phyloP scores from a whole-genome alignment of 441 rosid genomes.

The Breynia disticha region DNA sequence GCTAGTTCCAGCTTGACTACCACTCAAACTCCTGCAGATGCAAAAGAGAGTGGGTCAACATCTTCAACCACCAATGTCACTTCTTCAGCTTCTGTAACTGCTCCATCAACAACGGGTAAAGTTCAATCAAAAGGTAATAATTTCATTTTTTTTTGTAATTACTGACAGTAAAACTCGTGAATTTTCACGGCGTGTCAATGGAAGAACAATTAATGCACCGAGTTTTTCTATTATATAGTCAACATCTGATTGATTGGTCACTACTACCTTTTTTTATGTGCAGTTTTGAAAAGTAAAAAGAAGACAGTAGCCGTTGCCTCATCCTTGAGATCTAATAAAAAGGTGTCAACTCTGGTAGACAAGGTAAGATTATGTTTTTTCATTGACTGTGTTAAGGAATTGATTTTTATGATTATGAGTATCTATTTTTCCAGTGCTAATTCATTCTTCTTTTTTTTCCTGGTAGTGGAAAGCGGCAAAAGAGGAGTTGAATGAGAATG shows the following conservation, averaged over 20 bases:
- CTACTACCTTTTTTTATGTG: not conserved
- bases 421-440: constrained; percentile 3
- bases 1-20: constrained; percentile 28
- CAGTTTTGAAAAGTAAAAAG: constrained; percentile 68
- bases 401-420: not conserved
- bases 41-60: constrained; percentile 20
- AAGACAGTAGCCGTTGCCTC: constrained; percentile 60
- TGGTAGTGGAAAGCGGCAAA: constrained; percentile 97
- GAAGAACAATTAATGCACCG: not conserved
- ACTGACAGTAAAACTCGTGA: too few species aligned
- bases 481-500: constrained; percentile 76
- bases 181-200: not conserved
- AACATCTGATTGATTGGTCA: not conserved
- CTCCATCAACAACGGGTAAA: constrained; percentile 35
- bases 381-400: constrained; percentile 6
- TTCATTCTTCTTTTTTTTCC: constrained; percentile 7
- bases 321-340: constrained; percentile 79
- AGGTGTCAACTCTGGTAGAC: constrained; percentile 90
- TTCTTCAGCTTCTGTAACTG: constrained; percentile 17
- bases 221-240: not conserved
- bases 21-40: constrained; percentile 23
- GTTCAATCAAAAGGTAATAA: constrained; percentile 64
- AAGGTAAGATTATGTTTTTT: constrained; percentile 41
- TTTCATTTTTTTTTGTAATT: too few species aligned
- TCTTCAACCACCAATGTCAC: constrained; percentile 18